Base-by-base conservation (phyloP, 2,329 filamentous ascomycete species). In the Ophiocordyceps camponoti-leonardi region DNA sequence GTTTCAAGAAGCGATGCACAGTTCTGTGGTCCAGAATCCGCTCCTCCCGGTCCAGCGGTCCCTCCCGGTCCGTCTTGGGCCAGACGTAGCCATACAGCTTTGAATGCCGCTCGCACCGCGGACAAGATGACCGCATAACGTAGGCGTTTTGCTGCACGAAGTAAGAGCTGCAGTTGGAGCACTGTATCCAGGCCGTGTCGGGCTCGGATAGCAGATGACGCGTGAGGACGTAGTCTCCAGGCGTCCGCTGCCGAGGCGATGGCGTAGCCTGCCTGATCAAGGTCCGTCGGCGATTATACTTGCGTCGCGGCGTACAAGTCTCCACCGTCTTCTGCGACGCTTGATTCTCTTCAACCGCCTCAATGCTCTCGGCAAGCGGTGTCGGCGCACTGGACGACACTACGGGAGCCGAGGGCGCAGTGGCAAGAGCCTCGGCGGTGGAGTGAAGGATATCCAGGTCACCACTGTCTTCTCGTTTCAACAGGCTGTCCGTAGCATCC, bases 11-110 rank as follows among this genome's bases (percentile, higher is more conserved):
- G 0, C 90, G 81, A 61, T 95, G 84, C 4, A 96, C 74, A 0
- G 73, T 80, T n/a, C 90, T 73, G 57, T 95, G 88, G 58, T 96
- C 90, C 48, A 92, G 70, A 1, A 94, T 68, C 11, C 78, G 65
- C 57, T 80, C 73, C 52, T 82, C 78, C 47, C 75, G 79, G 58
- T 96, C 92, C 19, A 74, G 62, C 16, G 77, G 77, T 1, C 85
- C 85, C 23, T 82, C 78, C 49, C 73, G 82, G 48, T 94, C 83
- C 0, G 92, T 96, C 67, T 98, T 95, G 6, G 92, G 92, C 92
- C 92, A 98, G 47, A 83, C 72, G 57, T 84, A 95, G 0, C 93
- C 93, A 59, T 96, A 98, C 1, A 98, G 67, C 66, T 94, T 96
- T 16, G 85, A 93, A 58, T 98, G 92, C 0, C 92, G 77, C 65